Base-by-base conservation (phyloP, 192 early-diverging fungal genomes). In the Coemansia sp. region DNA sequence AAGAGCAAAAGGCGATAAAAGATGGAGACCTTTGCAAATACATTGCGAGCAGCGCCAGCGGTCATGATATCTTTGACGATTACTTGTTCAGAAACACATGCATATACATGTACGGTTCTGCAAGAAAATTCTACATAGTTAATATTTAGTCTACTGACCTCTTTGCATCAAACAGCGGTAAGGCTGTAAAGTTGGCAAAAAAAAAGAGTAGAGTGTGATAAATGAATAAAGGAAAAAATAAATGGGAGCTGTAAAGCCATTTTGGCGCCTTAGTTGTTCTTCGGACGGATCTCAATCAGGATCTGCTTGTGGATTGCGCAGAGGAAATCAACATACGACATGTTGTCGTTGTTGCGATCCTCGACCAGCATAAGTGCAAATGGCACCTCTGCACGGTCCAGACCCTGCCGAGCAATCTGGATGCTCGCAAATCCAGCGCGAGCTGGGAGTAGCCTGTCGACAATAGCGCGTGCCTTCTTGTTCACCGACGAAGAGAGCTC, bases 261-360 rank as follows among this genome's bases (percentile, higher is more conserved):
- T 78, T 78, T 49, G 66, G 70, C 39, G 72, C 70, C 28, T 50
- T 55, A 54, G 19, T 62, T 34, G 30, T 56, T 70, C 64, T 78
- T 78, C 51, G 75, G 75, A 48, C 83, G 85, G 60, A 84, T 85
- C 67, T 91, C 91, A 13, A 75, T 83, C 72, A 91, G 90, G 64
- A 94, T 92, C 72, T 88, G 89, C 67, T 90, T 83, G 75, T 98
- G 97, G 58, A 98, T 86, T 23, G 85, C 71, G 50, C 90, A 91
- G 24, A 98, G 71, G 62, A 88, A 97, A 65, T 98, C 96, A 7
- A 97, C 93, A 73, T 98, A 98, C 11, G 86, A 87, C 89, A 93
- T 88, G 55, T 85, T 85, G 49, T 91, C 93, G 49, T 87, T 85
- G 64, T 90, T 92, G 68, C 90, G 87, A 78, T 98, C 97, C 77